Percentiles rank a stretch among this genome's conserved stretches.
phyloP scores from a whole-genome alignment of 2,329 filamentous ascomycete species.

The Lachnellula subtilissima region DNA sequence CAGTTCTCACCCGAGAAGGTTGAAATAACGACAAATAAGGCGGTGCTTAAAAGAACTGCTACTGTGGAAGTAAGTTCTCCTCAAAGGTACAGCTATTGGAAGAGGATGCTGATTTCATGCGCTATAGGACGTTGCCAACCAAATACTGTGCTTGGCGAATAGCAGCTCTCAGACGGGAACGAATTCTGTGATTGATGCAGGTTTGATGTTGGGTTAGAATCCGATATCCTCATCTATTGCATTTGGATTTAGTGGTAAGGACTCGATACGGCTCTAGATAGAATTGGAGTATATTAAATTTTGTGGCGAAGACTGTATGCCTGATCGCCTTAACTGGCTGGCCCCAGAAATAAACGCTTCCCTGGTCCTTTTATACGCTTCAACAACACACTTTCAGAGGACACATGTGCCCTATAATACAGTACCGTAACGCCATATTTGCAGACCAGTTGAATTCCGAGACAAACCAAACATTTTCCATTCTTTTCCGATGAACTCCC shows the following conservation, averaged over 20 bases:
- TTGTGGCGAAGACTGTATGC: neutral
- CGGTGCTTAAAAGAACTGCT: constrained; percentile 18
- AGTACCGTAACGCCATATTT: too few relatives aligned
- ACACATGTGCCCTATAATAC: too few relatives aligned
- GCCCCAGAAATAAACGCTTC: too few relatives aligned
- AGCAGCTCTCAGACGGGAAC: constrained; percentile 46
- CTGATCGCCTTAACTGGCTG: too few relatives aligned
- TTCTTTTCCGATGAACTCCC: too few relatives aligned
- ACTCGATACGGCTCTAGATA: too few relatives aligned
- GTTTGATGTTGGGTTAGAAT: constrained; percentile 18
- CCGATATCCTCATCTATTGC: neutral
- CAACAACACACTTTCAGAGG: too few relatives aligned
- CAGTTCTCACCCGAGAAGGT: constrained; percentile 19
- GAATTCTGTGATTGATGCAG: constrained; percentile 48
- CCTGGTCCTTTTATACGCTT: too few relatives aligned
- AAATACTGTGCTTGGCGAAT: constrained; percentile 50
- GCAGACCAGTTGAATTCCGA: too few relatives aligned
- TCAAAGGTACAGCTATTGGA: neutral
- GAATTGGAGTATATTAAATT: neutral
- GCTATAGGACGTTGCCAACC: neutral
- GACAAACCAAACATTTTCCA: too few relatives aligned
- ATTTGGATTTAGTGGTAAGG: constrained; percentile 14
- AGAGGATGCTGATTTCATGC: constrained; percentile 3
- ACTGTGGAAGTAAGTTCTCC: constrained; percentile 18
- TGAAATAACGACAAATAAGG: constrained; percentile 16